Evolutionary conservation across 495 filamentous ascomycete genomes (phyloP).

Genomic region (Lasiosphaeria hispida): DNA sequence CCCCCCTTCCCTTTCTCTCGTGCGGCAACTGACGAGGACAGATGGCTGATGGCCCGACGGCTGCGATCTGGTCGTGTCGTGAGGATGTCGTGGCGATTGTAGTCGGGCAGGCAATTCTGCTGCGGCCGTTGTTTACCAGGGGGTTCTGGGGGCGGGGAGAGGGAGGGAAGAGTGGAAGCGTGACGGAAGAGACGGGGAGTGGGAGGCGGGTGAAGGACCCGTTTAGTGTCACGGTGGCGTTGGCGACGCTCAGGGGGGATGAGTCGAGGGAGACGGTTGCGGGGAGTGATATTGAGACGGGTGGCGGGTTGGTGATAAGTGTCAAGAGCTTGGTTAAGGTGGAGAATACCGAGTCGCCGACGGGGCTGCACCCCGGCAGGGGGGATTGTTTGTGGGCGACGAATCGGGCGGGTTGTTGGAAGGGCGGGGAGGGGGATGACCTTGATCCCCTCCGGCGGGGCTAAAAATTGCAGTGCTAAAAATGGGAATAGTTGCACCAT

Average conservation of each 20-base stretch:
- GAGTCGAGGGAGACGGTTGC: not conserved
- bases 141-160: slow-evolving; percentile 3
- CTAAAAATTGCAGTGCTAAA: too few species aligned
- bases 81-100: slow-evolving; percentile 13
- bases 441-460: too few species aligned
- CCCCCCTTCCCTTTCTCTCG: not conserved
- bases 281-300: not conserved
- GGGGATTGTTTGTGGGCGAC: slow-evolving; percentile 7
- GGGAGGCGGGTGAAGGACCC: not conserved
- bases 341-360: slow-evolving; percentile 4
- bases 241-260: not conserved
- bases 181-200: not conserved
- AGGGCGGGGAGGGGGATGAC: not conserved
- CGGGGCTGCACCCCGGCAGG: not conserved
- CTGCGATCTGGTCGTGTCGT: slow-evolving; percentile 14
- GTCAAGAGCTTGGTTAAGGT: slow-evolving; percentile 5
- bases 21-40: not conserved
- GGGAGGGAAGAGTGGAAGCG: not conserved
- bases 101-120: slow-evolving; percentile 11
- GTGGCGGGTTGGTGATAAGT: slow-evolving; percentile 2
- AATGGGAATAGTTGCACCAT: too few species aligned
- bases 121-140: slow-evolving; percentile 3
- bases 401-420: slow-evolving; percentile 7
- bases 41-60: slow-evolving; percentile 5
- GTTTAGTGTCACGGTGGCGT: not conserved